These are phyloP conservation scores for Lachancea meyersii DNA, from an alignment of 805 yeast genomes.

Conservation along the genomic window DNA sequence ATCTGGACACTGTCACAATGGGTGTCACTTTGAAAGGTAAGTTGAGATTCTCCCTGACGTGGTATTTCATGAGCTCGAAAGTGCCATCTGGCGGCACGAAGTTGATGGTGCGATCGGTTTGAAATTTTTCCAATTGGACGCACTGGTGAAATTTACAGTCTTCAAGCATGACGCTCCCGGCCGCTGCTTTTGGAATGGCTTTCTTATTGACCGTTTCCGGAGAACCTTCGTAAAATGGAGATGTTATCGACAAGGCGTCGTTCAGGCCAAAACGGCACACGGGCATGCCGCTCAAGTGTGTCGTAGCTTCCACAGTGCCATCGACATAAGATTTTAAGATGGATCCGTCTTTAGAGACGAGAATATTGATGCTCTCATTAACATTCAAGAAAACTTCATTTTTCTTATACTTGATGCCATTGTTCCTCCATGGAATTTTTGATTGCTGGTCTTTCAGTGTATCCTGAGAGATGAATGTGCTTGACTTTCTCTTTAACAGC, in stretches of 20 bases:
- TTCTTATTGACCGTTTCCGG: constrained; percentile 28
- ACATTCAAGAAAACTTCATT: constrained; percentile 77
- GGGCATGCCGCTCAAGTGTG: constrained; percentile 78
- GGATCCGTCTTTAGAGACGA: constrained; percentile 60
- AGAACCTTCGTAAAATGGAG: constrained; percentile 1
- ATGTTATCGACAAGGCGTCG: constrained; percentile 35
- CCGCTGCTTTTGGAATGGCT: constrained; percentile 37
- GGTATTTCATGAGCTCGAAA: constrained; percentile 75
- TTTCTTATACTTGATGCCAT: constrained; percentile 68
- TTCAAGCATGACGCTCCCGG: constrained; percentile 51
- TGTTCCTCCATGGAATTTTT: constrained; percentile 55
- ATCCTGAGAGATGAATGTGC: constrained; percentile 4
- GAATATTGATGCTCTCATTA: constrained; percentile 63
- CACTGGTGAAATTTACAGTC: constrained; percentile 86
- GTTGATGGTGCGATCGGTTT: constrained; percentile 54
- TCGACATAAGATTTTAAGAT: constrained; percentile 66
- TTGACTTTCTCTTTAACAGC: constrained; percentile 15
- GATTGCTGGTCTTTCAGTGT: constrained; percentile 9
- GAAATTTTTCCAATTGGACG: constrained; percentile 66
- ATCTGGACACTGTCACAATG: constrained; percentile 37
- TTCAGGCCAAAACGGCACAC: constrained; percentile 74
- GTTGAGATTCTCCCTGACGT: constrained; percentile 50
- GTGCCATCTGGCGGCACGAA: constrained; percentile 87
- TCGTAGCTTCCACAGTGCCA: constrained; percentile 64
- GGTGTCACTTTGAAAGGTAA: constrained; percentile 69